Evolutionary conservation across 1,284 basidiomycete genomes (phyloP).

Genomic region (Irpex sp.): DNA sequence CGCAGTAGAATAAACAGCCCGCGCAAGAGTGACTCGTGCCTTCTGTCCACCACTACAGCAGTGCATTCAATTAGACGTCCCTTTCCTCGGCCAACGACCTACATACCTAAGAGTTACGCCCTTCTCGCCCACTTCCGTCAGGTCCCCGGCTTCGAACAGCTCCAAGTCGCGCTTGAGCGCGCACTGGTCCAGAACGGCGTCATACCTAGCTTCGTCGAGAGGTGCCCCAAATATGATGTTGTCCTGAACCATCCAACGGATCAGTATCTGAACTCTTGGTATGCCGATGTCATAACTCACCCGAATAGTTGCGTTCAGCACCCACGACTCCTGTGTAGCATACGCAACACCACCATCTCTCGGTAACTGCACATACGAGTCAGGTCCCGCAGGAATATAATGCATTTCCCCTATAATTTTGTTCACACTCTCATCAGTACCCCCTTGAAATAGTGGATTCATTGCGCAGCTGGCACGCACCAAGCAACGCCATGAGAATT

Average conservation of each 20-base stretch:
- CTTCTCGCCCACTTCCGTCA: slow-evolving; percentile 69
- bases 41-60: slow-evolving; percentile 63
- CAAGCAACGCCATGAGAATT: slow-evolving; percentile 52
- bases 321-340: slow-evolving; percentile 78
- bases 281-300: slow-evolving; percentile 16
- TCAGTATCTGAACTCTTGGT: neutral
- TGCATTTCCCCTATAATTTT: slow-evolving; percentile 52
- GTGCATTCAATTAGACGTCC: too few relatives aligned
- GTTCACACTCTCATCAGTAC: too few relatives aligned
- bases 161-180: slow-evolving; percentile 59
- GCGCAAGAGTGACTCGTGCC: slow-evolving; percentile 58
- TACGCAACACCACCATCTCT: slow-evolving; percentile 64
- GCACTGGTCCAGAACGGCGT: slow-evolving; percentile 60
- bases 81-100: neutral
- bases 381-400: slow-evolving; percentile 44
- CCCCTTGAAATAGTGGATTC: too few relatives aligned
- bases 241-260: slow-evolving; percentile 22
- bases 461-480: slow-evolving; percentile 18
- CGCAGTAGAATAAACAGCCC: slow-evolving; percentile 65
- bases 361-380: slow-evolving; percentile 65
- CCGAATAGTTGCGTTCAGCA: slow-evolving; percentile 50
- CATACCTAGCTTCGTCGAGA: slow-evolving; percentile 39
- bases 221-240: slow-evolving; percentile 43
- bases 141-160: slow-evolving; percentile 70
- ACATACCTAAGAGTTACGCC: slow-evolving; percentile 50